Percentiles rank a stretch among this genome's conserved stretches.
Evolutionary conservation across 768 basidiomycete species (phyloP).

Genomic region (Tubosaeta sp.): DNA sequence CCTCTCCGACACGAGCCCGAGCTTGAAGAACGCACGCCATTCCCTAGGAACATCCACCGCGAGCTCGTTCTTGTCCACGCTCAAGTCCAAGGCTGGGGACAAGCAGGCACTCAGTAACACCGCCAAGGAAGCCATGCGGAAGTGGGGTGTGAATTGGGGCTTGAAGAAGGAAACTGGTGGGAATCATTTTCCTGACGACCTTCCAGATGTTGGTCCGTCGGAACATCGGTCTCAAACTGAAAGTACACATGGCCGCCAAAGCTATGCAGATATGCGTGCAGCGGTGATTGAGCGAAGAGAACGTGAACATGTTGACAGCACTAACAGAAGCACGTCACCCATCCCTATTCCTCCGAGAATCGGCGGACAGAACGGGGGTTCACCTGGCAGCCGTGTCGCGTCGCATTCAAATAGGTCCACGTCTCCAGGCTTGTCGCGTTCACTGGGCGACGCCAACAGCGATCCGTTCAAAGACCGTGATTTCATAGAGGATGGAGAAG

Average conservation of each 20-base stretch:
- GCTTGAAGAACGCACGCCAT: slow-evolving; percentile 37
- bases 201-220: slow-evolving; percentile 38
- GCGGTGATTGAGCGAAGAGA: slow-evolving; percentile 68
- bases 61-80: slow-evolving; percentile 69
- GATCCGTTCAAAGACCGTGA: slow-evolving; percentile 31
- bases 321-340: slow-evolving; percentile 26
- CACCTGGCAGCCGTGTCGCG: slow-evolving; percentile 17
- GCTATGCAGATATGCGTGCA: slow-evolving; percentile 71
- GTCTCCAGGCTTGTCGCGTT: slow-evolving; percentile 32
- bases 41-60: slow-evolving; percentile 35
- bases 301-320: slow-evolving; percentile 31
- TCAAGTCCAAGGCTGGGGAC: slow-evolving; percentile 73
- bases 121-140: slow-evolving; percentile 85
- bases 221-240: slow-evolving; percentile 34
- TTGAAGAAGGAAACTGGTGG: slow-evolving; percentile 50
- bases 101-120: slow-evolving; percentile 83
- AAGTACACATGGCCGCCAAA: slow-evolving; percentile 45
- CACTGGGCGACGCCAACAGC: slow-evolving; percentile 21
- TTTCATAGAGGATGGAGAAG: slow-evolving; percentile 27
- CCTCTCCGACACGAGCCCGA: slow-evolving; percentile 31
- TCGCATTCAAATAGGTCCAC: slow-evolving; percentile 25
- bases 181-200: slow-evolving; percentile 34
- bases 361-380: slow-evolving; percentile 22
- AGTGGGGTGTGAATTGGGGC: slow-evolving; percentile 86
- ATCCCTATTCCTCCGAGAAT: slow-evolving; percentile 30